These are phyloP conservation scores for Cytospora mali DNA, from an alignment of 2,329 filamentous ascomycete species.

Conservation along the genomic window DNA sequence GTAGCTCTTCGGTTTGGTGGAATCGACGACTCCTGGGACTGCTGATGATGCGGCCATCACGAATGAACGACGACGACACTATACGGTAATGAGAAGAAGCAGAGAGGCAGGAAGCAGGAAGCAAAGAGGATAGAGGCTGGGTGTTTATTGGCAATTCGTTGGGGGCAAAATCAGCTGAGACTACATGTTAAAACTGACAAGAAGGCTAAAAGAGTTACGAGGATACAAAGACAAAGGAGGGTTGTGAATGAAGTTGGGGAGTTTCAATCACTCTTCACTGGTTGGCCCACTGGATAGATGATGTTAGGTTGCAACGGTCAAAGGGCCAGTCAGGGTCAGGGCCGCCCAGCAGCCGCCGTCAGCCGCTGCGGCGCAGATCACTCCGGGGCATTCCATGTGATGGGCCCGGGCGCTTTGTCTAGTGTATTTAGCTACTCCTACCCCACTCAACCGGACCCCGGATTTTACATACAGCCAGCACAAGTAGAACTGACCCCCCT, in stretches of 20 bases:
- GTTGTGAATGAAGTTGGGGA: not conserved
- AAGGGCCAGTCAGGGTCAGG: constrained; percentile 2
- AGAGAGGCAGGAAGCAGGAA: not conserved
- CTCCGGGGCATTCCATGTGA: constrained; percentile 15
- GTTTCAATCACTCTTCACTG: not conserved
- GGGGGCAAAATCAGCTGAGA: not conserved
- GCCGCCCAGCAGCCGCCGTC: not conserved
- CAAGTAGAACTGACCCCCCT: too few species aligned
- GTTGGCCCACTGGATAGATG: constrained; percentile 4
- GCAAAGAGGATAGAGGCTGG: not conserved
- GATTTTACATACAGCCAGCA: too few species aligned
- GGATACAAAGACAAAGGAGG: not conserved
- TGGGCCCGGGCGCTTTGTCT: constrained; percentile 13
- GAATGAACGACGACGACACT: not conserved
- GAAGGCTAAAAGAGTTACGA: not conserved
- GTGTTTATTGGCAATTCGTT: not conserved
- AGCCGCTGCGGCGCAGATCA: constrained; percentile 18
- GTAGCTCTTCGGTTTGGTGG: constrained; percentile 63
- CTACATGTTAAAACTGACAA: constrained; percentile 1
- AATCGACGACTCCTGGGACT: constrained; percentile 51
- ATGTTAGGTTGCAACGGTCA: constrained; percentile 8
- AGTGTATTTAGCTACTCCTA: too few species aligned
- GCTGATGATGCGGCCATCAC: constrained; percentile 35
- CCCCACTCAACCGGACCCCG: too few species aligned
- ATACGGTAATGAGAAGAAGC: not conserved